Evolutionary conservation across 345 rosid genomes (phyloP).

Genomic region (Eucalyptus marginata): DNA sequence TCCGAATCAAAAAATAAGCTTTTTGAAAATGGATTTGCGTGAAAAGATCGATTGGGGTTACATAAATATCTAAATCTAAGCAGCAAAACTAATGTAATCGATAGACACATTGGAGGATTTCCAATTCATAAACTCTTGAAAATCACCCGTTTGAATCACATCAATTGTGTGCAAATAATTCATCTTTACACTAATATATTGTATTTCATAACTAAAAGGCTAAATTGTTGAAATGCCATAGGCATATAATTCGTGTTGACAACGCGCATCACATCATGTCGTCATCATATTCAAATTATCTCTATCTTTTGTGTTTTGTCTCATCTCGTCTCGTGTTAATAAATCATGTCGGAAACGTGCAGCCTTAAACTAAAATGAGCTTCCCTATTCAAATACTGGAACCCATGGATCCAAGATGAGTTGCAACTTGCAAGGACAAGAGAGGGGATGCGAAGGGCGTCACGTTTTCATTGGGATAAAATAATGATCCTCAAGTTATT

Average conservation of each 20-base stretch:
- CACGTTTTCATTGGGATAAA: neutral
- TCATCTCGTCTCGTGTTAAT: neutral
- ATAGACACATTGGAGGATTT: neutral
- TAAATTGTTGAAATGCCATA: neutral
- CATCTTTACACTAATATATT: neutral
- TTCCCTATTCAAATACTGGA: too few species aligned
- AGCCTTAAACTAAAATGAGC: too few species aligned
- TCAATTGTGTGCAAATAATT: neutral
- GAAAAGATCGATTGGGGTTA: neutral
- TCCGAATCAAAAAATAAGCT: neutral
- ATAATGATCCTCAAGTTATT: neutral
- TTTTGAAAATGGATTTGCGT: neutral
- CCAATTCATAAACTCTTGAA: accelerated
- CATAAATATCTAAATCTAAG: neutral
- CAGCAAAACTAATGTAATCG: neutral
- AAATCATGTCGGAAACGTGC: neutral
- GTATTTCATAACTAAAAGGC: neutral
- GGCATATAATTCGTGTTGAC: neutral
- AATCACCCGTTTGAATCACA: neutral
- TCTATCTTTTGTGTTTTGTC: too few species aligned
- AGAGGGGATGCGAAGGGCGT: neutral
- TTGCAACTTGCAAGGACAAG: neutral
- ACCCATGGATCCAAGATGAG: neutral
- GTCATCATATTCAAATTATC: neutral
- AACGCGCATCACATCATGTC: neutral